Evolutionary conservation across 768 basidiomycete species (phyloP).

Genomic region (Leccinum subgranulosum): DNA sequence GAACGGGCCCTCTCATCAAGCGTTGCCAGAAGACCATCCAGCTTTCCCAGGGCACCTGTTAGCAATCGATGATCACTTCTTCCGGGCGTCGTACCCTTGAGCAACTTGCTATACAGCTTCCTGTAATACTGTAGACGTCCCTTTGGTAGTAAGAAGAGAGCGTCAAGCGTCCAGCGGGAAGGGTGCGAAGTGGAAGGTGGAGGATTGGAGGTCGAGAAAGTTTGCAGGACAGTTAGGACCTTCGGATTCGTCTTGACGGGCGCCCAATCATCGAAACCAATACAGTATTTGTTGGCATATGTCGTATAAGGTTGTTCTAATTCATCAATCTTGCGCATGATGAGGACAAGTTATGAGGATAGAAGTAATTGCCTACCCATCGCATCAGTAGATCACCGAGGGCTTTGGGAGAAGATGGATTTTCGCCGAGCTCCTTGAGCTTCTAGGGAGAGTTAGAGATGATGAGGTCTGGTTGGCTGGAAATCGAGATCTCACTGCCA

Average conservation of each 20-base stretch:
- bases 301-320: constrained; percentile 81
- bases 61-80: constrained; percentile 83
- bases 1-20: constrained; percentile 58
- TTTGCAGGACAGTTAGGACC: constrained; percentile 61
- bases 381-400: constrained; percentile 95
- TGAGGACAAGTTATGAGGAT: constrained; percentile 17
- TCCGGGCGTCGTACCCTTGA: constrained; percentile 85
- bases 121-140: constrained; percentile 86
- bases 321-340: constrained; percentile 73
- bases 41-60: constrained; percentile 72
- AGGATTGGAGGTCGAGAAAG: constrained; percentile 65
- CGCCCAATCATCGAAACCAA: constrained; percentile 82
- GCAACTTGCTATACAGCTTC: constrained; percentile 79
- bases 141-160: constrained; percentile 84
- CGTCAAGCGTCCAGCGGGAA: constrained; percentile 77
- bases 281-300: constrained; percentile 69
- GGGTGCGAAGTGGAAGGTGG: constrained; percentile 45
- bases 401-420: constrained; percentile 89
- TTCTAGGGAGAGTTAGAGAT: constrained; percentile 49
- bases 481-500: constrained; percentile 46
- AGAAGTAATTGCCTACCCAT: constrained; percentile 64
- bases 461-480: background rate
- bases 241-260: constrained; percentile 75
- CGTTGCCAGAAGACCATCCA: constrained; percentile 68
- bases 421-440: constrained; percentile 90